phyloP scores from a whole-genome alignment of 306 rosid genomes.

The Geum urbanum region DNA sequence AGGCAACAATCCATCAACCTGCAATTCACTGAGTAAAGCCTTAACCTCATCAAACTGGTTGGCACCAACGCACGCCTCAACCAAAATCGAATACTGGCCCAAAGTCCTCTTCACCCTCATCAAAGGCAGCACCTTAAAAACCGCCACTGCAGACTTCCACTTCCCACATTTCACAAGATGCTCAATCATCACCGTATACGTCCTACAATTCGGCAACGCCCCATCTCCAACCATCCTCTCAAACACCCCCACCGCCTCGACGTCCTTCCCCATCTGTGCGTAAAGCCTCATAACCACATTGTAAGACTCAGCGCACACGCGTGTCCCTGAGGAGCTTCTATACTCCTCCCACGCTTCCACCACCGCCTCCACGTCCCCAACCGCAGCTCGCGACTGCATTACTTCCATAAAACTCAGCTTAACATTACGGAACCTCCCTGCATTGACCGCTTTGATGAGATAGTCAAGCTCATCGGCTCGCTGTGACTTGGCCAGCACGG shows the following conservation, averaged over 20 bases:
- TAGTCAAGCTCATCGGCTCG: constrained; percentile 44
- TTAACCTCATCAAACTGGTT: constrained; percentile 47
- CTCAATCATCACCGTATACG: constrained; percentile 60
- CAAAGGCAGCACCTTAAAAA: constrained; percentile 49
- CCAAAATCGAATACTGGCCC: constrained; percentile 47
- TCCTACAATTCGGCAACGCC: constrained; percentile 62
- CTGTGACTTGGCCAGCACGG: constrained; percentile 62
- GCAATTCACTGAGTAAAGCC: constrained; percentile 58
- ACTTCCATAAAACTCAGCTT: constrained; percentile 56
- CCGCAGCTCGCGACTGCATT: constrained; percentile 60
- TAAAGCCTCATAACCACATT: constrained; percentile 62
- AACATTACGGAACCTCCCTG: constrained; percentile 42
- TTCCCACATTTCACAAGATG: constrained; percentile 59
- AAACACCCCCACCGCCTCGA: constrained; percentile 51
- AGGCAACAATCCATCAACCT: constrained; percentile 64
- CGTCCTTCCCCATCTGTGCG: constrained; percentile 46
- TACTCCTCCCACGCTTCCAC: constrained; percentile 55
- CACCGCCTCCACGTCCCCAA: constrained; percentile 56
- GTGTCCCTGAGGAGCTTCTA: constrained; percentile 20
- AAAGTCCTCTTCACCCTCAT: constrained; percentile 70
- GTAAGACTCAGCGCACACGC: constrained; percentile 58
- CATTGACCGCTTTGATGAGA: constrained; percentile 38
- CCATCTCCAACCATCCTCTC: constrained; percentile 57
- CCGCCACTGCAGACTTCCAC: constrained; percentile 47
- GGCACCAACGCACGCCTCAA: constrained; percentile 41